Conservation (phyloP, 2,329 filamentous ascomycete genomes). For the Pezicula carpinea region DNA sequence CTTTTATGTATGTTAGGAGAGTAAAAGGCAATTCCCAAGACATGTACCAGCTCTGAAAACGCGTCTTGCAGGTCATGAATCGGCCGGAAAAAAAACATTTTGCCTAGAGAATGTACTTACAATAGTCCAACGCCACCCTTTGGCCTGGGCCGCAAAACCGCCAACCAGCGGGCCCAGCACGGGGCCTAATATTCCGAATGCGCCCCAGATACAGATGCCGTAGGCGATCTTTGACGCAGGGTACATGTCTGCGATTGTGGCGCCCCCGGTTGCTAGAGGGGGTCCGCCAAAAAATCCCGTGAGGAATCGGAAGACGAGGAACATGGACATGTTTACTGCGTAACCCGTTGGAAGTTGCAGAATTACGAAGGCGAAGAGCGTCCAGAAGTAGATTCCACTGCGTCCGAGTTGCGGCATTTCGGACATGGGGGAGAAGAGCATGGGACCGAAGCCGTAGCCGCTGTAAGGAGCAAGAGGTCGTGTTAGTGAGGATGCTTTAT, state of each 20-base stretch:
- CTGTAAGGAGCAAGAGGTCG: neutral
- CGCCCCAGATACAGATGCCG: slow-evolving; percentile 51
- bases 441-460: slow-evolving; percentile 56
- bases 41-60: no score
- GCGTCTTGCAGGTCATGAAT: no score
- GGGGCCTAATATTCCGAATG: slow-evolving; percentile 36
- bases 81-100: no score
- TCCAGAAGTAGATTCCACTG: slow-evolving; percentile 61
- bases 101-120: no score
- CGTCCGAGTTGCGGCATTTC: slow-evolving; percentile 62
- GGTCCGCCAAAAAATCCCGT: slow-evolving; percentile 61
- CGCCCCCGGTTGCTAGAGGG: slow-evolving; percentile 52
- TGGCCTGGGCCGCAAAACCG: slow-evolving; percentile 50
- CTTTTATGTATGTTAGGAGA: no score
- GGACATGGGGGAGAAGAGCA: slow-evolving; percentile 59
- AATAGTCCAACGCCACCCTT: slow-evolving; percentile 57
- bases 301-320: slow-evolving; percentile 58
- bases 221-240: slow-evolving; percentile 48
- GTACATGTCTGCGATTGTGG: slow-evolving; percentile 45
- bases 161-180: slow-evolving; percentile 56
- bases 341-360: slow-evolving; percentile 57
- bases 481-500: neutral
- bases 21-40: no score
- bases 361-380: slow-evolving; percentile 62
- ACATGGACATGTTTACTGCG: slow-evolving; percentile 52